Evolutionary conservation across 2,329 filamentous ascomycete genomes (phyloP), one percentile per base, ranked within the genome.

Genomic region (Endocalyx cinctus): DNA sequence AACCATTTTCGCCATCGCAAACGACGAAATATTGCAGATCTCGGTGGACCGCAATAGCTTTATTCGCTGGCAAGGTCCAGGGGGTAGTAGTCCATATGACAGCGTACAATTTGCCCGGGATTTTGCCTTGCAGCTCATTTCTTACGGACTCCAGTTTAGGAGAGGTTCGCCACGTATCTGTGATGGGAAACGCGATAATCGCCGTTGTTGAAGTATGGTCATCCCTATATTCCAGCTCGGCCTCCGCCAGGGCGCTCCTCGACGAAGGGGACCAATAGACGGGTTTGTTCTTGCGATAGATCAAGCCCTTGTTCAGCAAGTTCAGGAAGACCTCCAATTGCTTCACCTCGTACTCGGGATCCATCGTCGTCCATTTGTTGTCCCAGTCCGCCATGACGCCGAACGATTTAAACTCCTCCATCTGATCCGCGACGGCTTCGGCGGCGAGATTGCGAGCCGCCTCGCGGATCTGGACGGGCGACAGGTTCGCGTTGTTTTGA

Each of bases 31-130:
- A 98, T 27, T 78, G 67, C 40, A 97, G 63, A 25, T 85, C 78
- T 6, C 75, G 66, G 48, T 87, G 79, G 22, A 97, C 73, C 3
- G 87, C 89, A 55, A 98, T 88, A 1, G 87, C 89, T 54, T 79
- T 79, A 57, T 98, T 98, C 2, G 90, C 89, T 1, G 92, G 90
- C 5, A 98, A 67, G 0, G 92, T 98, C 92, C 92, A 98, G 0
- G 92, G 92, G 1, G 92, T 98, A 0, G 92, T 98, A 2, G 92
- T 98, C 92, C 92, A 98, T 32, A 97, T 86, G n/a, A 92, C 73
- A n/a, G 84, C 87, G 55, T 74, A 83, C 10, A 96, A 54, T 5
- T 68, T 63, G 4, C 70, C 69, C 5, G 60, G 45, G 17, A 74
- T 58, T 4, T 53, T 47, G 10, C 51, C 51, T 26, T 67, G 43